Evolutionary conservation across 805 yeast species (phyloP).

Genomic region (Saccharomycopsis fibuligera): DNA sequence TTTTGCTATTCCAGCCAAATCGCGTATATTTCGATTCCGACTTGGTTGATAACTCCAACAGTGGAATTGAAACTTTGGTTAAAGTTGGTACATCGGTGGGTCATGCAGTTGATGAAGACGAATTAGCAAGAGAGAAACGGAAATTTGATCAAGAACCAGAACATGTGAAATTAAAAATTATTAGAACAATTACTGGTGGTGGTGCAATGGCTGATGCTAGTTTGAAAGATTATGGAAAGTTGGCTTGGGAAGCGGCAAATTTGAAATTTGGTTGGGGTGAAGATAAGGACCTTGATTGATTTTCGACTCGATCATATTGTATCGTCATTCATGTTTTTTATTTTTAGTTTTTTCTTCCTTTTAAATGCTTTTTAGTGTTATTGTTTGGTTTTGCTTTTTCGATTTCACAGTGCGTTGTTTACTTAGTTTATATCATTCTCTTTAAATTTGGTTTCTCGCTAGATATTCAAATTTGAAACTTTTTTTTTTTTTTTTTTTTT

Average conservation of each 20-base stretch:
- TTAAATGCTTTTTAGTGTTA: not conserved
- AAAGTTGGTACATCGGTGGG: constrained; percentile 92
- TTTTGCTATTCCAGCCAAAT: constrained; percentile 53
- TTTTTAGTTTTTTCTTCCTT: not conserved
- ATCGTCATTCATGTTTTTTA: not conserved
- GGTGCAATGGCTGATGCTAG: constrained; percentile 4
- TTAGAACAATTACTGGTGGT: constrained; percentile 55
- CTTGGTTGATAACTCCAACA: constrained; percentile 56
- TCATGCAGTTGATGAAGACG: constrained; percentile 48
- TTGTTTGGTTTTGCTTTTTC: not conserved
- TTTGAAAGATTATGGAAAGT: constrained; percentile 3
- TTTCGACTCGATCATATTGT: not conserved
- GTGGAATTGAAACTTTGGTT: constrained; percentile 73
- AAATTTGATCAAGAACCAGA: constrained; percentile 42
- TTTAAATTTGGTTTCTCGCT: no score
- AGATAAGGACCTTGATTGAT: not conserved
- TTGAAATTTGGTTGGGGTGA: constrained; percentile 5
- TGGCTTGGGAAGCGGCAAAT: constrained; percentile 20
- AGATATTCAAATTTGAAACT: no score
- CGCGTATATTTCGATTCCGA: constrained; percentile 65
- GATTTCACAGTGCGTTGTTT: no score
- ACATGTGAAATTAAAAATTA: constrained; percentile 42
- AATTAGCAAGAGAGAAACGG: constrained; percentile 41
- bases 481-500: no score
- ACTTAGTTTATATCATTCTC: no score